Evolutionary conservation across 441 rosid species (phyloP).

Genomic region (Adansonia rubrostipa): DNA sequence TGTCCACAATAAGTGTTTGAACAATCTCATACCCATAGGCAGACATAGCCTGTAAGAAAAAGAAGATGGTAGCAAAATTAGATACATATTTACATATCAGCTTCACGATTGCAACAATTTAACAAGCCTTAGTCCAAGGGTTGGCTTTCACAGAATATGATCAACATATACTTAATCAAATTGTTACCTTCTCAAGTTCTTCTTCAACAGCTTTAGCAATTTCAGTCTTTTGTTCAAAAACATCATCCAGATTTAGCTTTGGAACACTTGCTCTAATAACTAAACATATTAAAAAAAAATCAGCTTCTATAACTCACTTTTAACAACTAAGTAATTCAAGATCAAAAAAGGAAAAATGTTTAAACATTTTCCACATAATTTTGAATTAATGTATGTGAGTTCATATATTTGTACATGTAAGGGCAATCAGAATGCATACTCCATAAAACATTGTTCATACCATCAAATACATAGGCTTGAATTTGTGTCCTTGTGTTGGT

Average conservation of each 20-base stretch:
- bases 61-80: not conserved
- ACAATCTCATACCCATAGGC: slow-evolving; percentile 51
- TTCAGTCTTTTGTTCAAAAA: slow-evolving; percentile 57
- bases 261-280: slow-evolving; percentile 64
- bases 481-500: slow-evolving; percentile 54
- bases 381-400: not conserved
- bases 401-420: too few species aligned
- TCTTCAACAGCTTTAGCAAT: slow-evolving; percentile 57
- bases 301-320: not conserved
- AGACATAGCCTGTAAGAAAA: slow-evolving; percentile 48
- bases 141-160: not conserved
- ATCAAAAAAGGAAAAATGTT: not conserved
- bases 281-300: slow-evolving; percentile 21
- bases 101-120: not conserved
- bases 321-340: not conserved
- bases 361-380: too few species aligned
- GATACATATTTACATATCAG: not conserved
- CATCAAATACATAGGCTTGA: slow-evolving; percentile 67
- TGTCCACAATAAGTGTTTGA: slow-evolving; percentile 21
- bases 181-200: slow-evolving; percentile 55
- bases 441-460: slow-evolving; percentile 30
- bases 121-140: not conserved
- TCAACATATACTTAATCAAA: not conserved
- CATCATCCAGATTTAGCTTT: slow-evolving; percentile 53
- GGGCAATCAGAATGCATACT: not conserved